A percentile compares a stretch with the other conserved stretches of the same genome.
phyloP scores from a whole-genome alignment of 495 filamentous ascomycete species.

The Talaromyces ruber region DNA sequence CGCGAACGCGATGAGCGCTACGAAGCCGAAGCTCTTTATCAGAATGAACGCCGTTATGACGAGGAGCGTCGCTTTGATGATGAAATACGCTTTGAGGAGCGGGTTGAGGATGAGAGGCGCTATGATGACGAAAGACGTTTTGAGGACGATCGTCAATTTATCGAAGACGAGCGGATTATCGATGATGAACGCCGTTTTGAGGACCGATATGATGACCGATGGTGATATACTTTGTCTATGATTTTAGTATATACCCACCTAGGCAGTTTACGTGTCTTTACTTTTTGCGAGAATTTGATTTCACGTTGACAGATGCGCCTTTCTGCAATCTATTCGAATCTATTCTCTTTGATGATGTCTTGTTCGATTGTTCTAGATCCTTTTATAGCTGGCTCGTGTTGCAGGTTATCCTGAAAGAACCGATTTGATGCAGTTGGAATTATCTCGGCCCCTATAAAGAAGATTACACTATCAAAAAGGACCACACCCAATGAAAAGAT shows the following conservation, averaged over 20 bases:
- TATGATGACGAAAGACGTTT: not conserved
- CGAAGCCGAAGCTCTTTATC: not conserved
- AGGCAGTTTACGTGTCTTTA: not conserved
- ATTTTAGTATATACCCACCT: not conserved
- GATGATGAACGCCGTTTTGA: not conserved
- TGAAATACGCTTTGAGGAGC: not conserved
- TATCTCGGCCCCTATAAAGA: not conserved
- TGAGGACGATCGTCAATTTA: not conserved
- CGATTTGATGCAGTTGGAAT: not conserved
- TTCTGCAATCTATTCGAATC: not conserved
- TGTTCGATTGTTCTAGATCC: not conserved
- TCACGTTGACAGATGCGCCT: not conserved
- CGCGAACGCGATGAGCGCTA: not conserved
- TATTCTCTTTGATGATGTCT: not conserved
- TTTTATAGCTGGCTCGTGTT: not conserved
- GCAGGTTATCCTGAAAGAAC: too few species aligned
- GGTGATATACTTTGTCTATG: not conserved
- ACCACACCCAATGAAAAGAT: not conserved
- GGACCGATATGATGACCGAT: constrained; percentile 1
- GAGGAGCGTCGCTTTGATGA: constrained; percentile 2
- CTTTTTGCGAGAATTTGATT: not conserved
- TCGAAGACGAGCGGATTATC: not conserved
- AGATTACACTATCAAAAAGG: not conserved
- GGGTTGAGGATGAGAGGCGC: not conserved
- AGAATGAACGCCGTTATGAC: constrained; percentile 3